Evolutionary conservation across 1,284 basidiomycete species (phyloP).

Genomic region (Psilocybe mexicana): DNA sequence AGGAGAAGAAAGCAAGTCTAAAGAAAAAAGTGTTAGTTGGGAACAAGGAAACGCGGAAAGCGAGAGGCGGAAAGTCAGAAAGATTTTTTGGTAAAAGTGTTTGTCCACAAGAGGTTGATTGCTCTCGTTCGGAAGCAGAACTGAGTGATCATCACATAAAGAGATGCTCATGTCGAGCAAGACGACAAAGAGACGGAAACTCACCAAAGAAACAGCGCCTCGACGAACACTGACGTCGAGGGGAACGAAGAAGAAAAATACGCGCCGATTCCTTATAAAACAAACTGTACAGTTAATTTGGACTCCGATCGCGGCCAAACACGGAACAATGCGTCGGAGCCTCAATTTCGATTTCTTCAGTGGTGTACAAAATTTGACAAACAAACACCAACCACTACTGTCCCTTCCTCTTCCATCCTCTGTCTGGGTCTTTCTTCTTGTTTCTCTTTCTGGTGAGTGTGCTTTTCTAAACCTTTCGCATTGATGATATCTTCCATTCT

Average conservation of each 20-base stretch:
- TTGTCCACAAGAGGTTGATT: conserved; percentile 71
- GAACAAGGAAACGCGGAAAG: conserved; percentile 4
- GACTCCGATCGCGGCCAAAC: conserved; percentile 20
- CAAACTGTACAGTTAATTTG: conserved; percentile 31
- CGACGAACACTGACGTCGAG: background rate
- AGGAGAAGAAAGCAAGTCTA: background rate
- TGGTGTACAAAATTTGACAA: background rate
- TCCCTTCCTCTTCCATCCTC: background rate
- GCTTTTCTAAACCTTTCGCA: conserved; percentile 10
- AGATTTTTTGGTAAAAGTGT: conserved; percentile 58
- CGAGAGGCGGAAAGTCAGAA: conserved; percentile 39
- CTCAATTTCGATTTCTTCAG: conserved; percentile 4
- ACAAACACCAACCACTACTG: too few species aligned
- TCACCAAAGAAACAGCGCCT: conserved; percentile 24
- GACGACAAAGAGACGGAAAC: conserved; percentile 11
- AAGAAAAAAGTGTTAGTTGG: conserved; percentile 22
- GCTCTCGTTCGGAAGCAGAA: conserved; percentile 83
- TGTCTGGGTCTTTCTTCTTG: background rate
- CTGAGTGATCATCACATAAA: conserved; percentile 64
- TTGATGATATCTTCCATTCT: conserved; percentile 68
- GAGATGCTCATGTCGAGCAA: conserved; percentile 4
- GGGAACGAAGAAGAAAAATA: background rate
- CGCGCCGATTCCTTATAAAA: conserved; percentile 6
- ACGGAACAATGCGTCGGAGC: conserved; percentile 17
- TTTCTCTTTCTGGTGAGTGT: conserved; percentile 17